Evolutionary conservation across 345 rosid species (phyloP).

Genomic region (Citrus sinensis): DVS_A1.0 CM039166.1:18768501-18769000

Average conservation of each 20-base stretch:
- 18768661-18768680: constrained; percentile 38
- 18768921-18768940: neutral
- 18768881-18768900: constrained; percentile 61
- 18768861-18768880: constrained; percentile 74
- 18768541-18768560: constrained; percentile 8
- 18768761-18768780: neutral
- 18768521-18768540: constrained; percentile 6
- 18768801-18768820: no score
- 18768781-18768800: neutral
- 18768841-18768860: constrained; percentile 34
- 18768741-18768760: constrained; percentile 33
- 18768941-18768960: neutral
- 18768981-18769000: no score
- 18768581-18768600: constrained; percentile 27
- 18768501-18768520: neutral
- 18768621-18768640: constrained; percentile 20
- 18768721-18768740: constrained; percentile 62
- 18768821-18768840: neutral
- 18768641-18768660: constrained; percentile 57
- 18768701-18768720: constrained; percentile 49
- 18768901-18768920: neutral
- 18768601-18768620: constrained; percentile 23
- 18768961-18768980: neutral
- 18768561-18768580: neutral
- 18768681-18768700: constrained; percentile 10